Base-by-base conservation (phyloP, 371 early-diverging fungal species). In the Parasitella parasitica region DNA sequence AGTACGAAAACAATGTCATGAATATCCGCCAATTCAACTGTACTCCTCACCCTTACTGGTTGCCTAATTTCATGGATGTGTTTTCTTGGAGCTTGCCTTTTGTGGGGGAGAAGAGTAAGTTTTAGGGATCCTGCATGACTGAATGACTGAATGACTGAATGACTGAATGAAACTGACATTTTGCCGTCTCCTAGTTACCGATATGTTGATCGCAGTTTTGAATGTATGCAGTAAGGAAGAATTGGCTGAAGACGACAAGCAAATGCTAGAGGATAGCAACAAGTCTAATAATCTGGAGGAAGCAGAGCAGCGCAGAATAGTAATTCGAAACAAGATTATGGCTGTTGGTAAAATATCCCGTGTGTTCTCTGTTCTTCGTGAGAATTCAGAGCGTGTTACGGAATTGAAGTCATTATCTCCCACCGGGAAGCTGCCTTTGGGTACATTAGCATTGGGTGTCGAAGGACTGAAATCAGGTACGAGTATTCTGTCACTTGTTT, bases 11-110 rank as follows among this genome's bases (percentile, higher is more conserved):
- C 75, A 95, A 95, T 66, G 93, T 95, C 37, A 94, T 97, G 95
- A 94, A 97, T 80, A 98, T 98, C 69, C 89, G 96, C 39, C 93
- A 95, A 68, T 95, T 92, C 75, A 84, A 76, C 66, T 84, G 85
- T 39, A 86, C 91, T 13, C 94, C 96, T 18, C 98, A 99, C 70
- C 98, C 99, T 28, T 99, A 95, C 80, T 94, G 95, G 92, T 74
- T 97, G 34, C 97, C 97, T 20, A 96, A 96, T 70, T 97, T 96
- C 60, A 94, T 97, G 93, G 96, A 99, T 76, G 97, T 95, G 9
- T 97, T 99, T 67, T 94, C 94, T 27, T 98, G 99, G 98, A 94
- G 94, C 32, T 78, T 98, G 61, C 98, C 99, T 2, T 99, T 99
- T 84, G 96, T 99, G 24, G 95, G 97, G 41, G 98, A 98, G 81